phyloP scores from a whole-genome alignment of 176 grass and related monocot genomes.

The Avena sativa region DNA sequence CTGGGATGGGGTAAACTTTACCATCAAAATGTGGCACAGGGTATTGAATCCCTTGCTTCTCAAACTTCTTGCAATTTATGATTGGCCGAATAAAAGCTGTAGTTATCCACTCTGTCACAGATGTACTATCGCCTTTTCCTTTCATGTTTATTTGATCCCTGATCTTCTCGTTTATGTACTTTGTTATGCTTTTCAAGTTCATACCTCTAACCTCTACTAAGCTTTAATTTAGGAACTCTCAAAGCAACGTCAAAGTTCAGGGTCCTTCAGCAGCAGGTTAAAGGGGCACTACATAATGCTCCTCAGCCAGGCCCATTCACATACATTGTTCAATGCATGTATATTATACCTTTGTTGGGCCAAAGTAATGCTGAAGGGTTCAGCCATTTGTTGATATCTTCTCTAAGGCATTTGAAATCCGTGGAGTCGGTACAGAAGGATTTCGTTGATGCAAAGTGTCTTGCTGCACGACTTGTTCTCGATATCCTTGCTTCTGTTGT shows the following conservation, averaged over 20 bases:
- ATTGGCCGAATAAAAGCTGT: neutral
- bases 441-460: conserved; percentile 77
- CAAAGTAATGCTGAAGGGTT: conserved; percentile 78
- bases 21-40: neutral
- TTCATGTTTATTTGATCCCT: conserved; percentile 15
- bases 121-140: neutral
- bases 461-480: conserved; percentile 65
- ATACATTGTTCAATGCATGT: conserved; percentile 87
- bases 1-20: conserved; percentile 2
- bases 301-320: conserved; percentile 95
- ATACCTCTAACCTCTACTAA: conserved; percentile 30
- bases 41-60: conserved; percentile 32
- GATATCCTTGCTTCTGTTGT: conserved; percentile 72
- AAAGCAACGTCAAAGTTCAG: conserved; percentile 91
- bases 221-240: conserved; percentile 62
- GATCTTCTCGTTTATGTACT: conserved; percentile 14
- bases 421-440: conserved; percentile 57
- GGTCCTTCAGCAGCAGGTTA: conserved; percentile 74
- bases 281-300: conserved; percentile 65
- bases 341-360: conserved; percentile 81
- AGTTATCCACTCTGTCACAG: neutral
- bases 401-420: conserved; percentile 70
- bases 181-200: neutral
- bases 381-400: conserved; percentile 88
- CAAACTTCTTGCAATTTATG: conserved; percentile 17